These are phyloP conservation scores for Chlorencoelia australis DNA, from an alignment of 2,329 filamentous ascomycete genomes.

Conservation along the genomic window DNA sequence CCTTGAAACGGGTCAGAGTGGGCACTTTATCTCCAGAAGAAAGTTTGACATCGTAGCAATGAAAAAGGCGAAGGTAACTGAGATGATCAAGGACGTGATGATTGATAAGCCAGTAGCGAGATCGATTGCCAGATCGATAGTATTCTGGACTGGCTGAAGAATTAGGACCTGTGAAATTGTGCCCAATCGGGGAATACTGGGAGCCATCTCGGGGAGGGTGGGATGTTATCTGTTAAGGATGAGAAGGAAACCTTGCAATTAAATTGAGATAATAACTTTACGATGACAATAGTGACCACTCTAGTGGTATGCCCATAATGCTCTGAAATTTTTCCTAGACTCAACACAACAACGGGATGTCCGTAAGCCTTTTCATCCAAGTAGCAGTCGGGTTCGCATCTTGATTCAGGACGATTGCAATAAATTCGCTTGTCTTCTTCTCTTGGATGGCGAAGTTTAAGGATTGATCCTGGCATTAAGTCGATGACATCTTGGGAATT, in stretches of 20 bases:
- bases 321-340: neutral
- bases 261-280: neutral
- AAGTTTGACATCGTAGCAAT: neutral
- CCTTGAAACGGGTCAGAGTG: neutral
- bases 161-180: neutral
- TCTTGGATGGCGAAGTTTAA: too few species aligned
- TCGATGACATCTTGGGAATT: too few species aligned
- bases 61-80: neutral
- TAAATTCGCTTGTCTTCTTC: too few species aligned
- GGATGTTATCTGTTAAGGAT: neutral
- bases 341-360: neutral
- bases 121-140: too few species aligned
- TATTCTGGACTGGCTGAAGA: too few species aligned
- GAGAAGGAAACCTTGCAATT: neutral
- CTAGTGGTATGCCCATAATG: neutral
- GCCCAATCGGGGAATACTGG: neutral
- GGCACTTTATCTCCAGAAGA: too few species aligned
- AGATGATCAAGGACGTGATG: neutral
- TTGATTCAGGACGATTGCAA: too few species aligned
- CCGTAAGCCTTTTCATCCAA: neutral
- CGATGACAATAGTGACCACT: neutral
- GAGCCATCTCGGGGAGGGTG: neutral
- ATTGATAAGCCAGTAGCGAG: too few species aligned
- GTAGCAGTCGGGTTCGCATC: too few species aligned
- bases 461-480: too few species aligned